Conservation (phyloP, 2,329 filamentous ascomycete genomes). For the Alternaria postmessia region DNA sequence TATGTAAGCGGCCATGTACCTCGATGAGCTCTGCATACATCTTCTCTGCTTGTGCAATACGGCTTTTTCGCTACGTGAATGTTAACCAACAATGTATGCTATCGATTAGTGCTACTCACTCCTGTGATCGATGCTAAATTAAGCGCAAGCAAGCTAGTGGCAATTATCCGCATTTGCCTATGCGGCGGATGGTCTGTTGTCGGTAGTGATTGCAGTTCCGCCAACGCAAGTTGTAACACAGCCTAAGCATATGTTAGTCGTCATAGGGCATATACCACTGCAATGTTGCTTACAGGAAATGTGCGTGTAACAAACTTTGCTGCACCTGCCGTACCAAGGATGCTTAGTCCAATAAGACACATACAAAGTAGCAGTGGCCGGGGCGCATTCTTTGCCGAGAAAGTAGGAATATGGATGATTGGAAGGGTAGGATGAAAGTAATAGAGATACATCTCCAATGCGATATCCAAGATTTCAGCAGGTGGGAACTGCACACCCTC, state of each 20-base stretch:
- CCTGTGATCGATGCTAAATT: slow-evolving; percentile 60
- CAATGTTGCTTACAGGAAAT: slow-evolving; percentile 48
- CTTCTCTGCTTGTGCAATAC: slow-evolving; percentile 60
- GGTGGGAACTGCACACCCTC: slow-evolving; percentile 55
- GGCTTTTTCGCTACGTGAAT: slow-evolving; percentile 44
- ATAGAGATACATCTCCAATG: slow-evolving; percentile 62
- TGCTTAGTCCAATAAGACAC: slow-evolving; percentile 62
- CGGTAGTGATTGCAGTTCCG: slow-evolving; percentile 55
- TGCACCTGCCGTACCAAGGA: slow-evolving; percentile 61
- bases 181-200: slow-evolving; percentile 51
- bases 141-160: slow-evolving; percentile 58
- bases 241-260: slow-evolving; percentile 24
- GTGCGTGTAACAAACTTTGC: slow-evolving; percentile 59
- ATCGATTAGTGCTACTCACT: slow-evolving; percentile 35
- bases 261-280: background rate
- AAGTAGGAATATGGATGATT: slow-evolving; percentile 63
- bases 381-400: slow-evolving; percentile 59
- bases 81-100: slow-evolving; percentile 12
- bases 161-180: slow-evolving; percentile 57
- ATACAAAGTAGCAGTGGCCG: slow-evolving; percentile 60
- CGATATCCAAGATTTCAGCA: slow-evolving; percentile 63
- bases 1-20: slow-evolving; percentile 31
- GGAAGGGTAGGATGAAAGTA: slow-evolving; percentile 63
- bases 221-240: slow-evolving; percentile 52
- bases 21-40: slow-evolving; percentile 61